phyloP scores from a whole-genome alignment of 2,329 filamentous ascomycete genomes.

The Penicillium brevicompactum region DNA sequence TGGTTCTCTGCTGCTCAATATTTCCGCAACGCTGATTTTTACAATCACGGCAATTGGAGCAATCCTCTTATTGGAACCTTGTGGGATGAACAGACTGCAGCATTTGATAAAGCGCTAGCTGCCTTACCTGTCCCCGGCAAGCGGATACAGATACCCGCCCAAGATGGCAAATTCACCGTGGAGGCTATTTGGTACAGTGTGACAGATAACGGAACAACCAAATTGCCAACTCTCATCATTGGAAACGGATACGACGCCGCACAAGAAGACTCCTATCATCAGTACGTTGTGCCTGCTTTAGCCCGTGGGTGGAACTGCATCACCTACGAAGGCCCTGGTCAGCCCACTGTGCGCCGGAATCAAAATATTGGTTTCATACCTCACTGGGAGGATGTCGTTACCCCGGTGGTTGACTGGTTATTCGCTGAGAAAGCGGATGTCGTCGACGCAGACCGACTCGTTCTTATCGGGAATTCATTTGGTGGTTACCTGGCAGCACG shows the following conservation, averaged over 20 bases:
- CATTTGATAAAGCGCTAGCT: background rate
- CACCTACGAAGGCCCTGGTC: slow-evolving; percentile 52
- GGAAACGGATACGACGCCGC: slow-evolving; percentile 46
- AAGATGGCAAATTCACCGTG: background rate
- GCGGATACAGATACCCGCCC: background rate
- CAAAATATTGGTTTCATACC: slow-evolving; percentile 49
- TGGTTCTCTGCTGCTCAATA: background rate
- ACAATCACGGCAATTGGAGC: background rate
- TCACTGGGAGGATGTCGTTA: background rate
- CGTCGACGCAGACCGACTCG: background rate
- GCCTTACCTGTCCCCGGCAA: background rate
- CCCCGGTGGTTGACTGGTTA: background rate
- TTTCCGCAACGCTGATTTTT: background rate
- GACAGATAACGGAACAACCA: background rate
- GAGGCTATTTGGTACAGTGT: background rate
- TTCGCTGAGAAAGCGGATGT: background rate
- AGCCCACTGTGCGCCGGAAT: slow-evolving; percentile 44
- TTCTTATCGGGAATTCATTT: background rate
- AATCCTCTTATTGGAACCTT: background rate
- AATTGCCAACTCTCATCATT: slow-evolving; percentile 45
- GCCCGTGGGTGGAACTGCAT: slow-evolving; percentile 49
- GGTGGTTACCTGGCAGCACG: background rate
- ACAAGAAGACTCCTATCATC: slow-evolving; percentile 50
- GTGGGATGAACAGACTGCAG: background rate
- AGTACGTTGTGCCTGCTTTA: slow-evolving; percentile 36